phyloP scores from a whole-genome alignment of 768 basidiomycete genomes.

The Phlebiopsis gigantea region DNA sequence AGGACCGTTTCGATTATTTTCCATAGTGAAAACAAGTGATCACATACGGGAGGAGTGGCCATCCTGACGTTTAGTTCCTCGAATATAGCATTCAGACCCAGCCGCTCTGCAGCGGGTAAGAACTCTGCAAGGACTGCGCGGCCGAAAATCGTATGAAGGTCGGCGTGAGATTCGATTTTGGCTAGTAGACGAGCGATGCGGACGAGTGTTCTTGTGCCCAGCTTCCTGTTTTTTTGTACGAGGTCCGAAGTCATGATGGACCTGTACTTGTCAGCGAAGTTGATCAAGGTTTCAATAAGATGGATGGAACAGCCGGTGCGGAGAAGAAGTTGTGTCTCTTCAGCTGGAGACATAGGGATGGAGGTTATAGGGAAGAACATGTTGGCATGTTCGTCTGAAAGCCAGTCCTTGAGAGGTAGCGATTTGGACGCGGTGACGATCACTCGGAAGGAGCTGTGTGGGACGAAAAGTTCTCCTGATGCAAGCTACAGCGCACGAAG shows the following conservation, averaged over 20 bases:
- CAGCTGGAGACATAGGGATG: conserved; percentile 50
- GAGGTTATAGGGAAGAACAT: conserved; percentile 64
- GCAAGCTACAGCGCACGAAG: neutral
- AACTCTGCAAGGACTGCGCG: conserved; percentile 55
- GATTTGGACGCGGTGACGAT: conserved; percentile 62
- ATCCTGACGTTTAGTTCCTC: conserved; percentile 44
- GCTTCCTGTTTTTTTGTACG: conserved; percentile 54
- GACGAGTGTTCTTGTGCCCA: conserved; percentile 56
- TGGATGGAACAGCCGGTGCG: conserved; percentile 43
- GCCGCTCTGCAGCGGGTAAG: conserved; percentile 51
- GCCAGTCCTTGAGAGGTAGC: conserved; percentile 62
- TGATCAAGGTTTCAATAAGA: conserved; percentile 36
- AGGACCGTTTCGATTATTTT: neutral
- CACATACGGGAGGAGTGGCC: conserved; percentile 34
- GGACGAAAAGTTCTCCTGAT: conserved; percentile 37
- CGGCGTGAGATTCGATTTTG: conserved; percentile 37
- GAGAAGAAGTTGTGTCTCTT: conserved; percentile 45
- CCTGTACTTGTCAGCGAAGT: conserved; percentile 56
- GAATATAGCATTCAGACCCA: conserved; percentile 46
- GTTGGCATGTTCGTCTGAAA: conserved; percentile 60
- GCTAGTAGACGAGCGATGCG: conserved; percentile 49
- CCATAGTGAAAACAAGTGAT: neutral
- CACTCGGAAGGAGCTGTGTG: conserved; percentile 55
- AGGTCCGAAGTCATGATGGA: conserved; percentile 48
- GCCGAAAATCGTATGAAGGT: conserved; percentile 42